phyloP scores from a whole-genome alignment of 306 rosid species.

The Cicer yamashitae region DNA sequence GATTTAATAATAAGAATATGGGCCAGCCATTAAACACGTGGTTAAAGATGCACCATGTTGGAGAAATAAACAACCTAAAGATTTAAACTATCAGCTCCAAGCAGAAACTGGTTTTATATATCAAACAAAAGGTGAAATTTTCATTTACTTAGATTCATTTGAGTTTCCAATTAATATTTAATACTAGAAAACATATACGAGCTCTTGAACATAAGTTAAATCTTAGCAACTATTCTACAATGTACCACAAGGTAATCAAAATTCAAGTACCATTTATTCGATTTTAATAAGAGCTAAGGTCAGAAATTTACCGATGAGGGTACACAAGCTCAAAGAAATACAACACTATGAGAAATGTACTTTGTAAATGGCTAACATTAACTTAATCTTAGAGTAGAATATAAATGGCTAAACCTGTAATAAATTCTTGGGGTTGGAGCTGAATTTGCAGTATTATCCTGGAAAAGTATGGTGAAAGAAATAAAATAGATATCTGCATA shows the following conservation, averaged over 20 bases:
- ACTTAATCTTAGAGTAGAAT: conserved; percentile 33
- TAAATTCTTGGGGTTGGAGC: conserved; percentile 94
- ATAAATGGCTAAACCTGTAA: conserved; percentile 71
- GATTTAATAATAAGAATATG: conserved; percentile 15
- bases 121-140: background rate
- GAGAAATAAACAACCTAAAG: conserved; percentile 20
- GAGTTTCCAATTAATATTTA: conserved; percentile 23
- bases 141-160: conserved; percentile 15
- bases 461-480: conserved; percentile 82
- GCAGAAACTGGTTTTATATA: background rate
- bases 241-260: conserved; percentile 24
- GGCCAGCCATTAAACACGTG: background rate
- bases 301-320: conserved; percentile 17
- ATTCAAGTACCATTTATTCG: background rate
- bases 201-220: conserved; percentile 9
- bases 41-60: conserved; percentile 1
- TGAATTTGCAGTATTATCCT: conserved; percentile 72
- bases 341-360: conserved; percentile 9
- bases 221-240: background rate
- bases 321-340: conserved; percentile 12
- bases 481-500: conserved; percentile 80
- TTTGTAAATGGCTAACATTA: conserved; percentile 24
- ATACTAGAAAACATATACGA: conserved; percentile 8
- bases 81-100: conserved; percentile 20
- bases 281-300: background rate